phyloP scores from a whole-genome alignment of 805 yeast genomes.

The Saccharomyces paradoxus region DNA sequence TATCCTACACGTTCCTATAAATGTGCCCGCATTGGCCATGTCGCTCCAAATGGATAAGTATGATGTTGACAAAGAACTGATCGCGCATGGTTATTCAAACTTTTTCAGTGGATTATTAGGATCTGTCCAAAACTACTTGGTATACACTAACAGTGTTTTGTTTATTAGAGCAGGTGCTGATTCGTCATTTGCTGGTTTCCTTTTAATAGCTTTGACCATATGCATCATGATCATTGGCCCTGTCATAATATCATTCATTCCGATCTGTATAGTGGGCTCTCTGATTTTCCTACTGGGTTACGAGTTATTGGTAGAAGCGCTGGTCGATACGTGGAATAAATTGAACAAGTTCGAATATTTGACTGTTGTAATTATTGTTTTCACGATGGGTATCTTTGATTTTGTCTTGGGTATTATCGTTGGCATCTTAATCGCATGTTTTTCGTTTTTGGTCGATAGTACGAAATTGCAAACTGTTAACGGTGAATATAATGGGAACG shows the following conservation, averaged over 20 bases:
- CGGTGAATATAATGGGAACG: constrained; percentile 77
- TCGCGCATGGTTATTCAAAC: constrained; percentile 92
- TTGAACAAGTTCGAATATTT: constrained; percentile 69
- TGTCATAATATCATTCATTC: constrained; percentile 84
- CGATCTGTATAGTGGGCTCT: constrained; percentile 92
- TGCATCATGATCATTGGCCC: constrained; percentile 85
- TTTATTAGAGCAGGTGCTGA: constrained; percentile 95
- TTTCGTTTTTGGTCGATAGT: constrained; percentile 90
- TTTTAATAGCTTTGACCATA: constrained; percentile 76
- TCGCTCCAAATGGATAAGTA: constrained; percentile 73
- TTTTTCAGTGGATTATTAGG: constrained; percentile 76
- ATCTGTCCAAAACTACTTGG: constrained; percentile 88
- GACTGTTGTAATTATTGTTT: constrained; percentile 79
- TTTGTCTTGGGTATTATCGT: constrained; percentile 87
- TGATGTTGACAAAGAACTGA: constrained; percentile 86
- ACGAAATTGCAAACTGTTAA: constrained; percentile 75
- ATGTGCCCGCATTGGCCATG: constrained; percentile 94
- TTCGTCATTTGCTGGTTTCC: constrained; percentile 77
- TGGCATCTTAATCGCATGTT: constrained; percentile 85
- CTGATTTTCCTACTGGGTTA: constrained; percentile 85
- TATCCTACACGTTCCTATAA: constrained; percentile 90
- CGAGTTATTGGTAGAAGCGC: constrained; percentile 78
- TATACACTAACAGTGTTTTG: constrained; percentile 85
- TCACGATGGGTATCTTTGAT: constrained; percentile 92
- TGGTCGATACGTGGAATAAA: constrained; percentile 76